Conservation (phyloP, 1,139 yeast species). For the Blastobotrys persicus region DNA sequence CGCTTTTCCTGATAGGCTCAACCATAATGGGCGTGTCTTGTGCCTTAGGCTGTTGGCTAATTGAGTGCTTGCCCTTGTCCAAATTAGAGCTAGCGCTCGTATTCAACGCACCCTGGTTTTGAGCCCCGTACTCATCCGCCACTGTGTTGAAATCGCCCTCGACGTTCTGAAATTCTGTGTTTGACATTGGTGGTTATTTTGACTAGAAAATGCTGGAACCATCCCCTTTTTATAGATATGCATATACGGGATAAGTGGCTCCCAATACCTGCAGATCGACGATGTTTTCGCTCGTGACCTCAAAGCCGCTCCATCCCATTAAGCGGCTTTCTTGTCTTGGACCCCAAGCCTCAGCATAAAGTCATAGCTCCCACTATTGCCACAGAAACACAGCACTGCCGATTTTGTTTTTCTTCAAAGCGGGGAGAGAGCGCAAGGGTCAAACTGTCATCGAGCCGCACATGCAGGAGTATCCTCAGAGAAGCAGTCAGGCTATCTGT, state of each 20-base stretch:
- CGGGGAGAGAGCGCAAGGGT: no score
- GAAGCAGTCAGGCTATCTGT: no score
- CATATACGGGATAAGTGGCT: background rate
- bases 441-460: no score
- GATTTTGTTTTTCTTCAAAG: no score
- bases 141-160: conserved; percentile 1
- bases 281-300: background rate
- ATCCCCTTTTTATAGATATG: background rate
- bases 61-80: background rate
- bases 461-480: no score
- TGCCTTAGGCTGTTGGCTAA: conserved; percentile 3
- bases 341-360: no score
- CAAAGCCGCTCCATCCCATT: background rate
- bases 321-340: background rate
- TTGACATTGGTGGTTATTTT: background rate
- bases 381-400: no score
- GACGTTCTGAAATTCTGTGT: conserved; percentile 1
- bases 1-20: conserved; percentile 35
- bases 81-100: background rate
- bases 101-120: conserved; percentile 12
- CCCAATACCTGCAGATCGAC: background rate
- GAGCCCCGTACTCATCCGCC: conserved; percentile 19
- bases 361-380: no score
- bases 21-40: conserved; percentile 30
- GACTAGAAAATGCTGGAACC: background rate